Evolutionary conservation across 768 basidiomycete genomes (phyloP).

Genomic region (Trametes elegans): DNA sequence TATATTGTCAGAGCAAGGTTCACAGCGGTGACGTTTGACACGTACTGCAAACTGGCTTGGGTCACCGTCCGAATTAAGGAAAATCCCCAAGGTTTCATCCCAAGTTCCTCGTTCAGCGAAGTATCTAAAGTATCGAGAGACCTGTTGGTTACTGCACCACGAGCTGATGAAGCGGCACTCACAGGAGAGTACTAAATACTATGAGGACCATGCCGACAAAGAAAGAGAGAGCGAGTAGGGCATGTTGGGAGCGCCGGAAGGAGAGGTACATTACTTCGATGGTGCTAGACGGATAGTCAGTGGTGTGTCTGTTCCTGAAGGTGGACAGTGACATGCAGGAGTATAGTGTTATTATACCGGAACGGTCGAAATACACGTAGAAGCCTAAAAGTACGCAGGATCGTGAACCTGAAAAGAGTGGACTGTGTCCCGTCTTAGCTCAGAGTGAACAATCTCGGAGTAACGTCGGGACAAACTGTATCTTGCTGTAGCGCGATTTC

Average conservation of each 20-base stretch:
- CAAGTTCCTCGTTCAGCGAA: slow-evolving; percentile 90
- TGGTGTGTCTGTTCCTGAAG: neutral
- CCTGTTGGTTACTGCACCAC: too few relatives aligned
- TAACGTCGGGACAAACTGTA: slow-evolving; percentile 51
- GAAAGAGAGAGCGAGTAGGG: slow-evolving; percentile 81
- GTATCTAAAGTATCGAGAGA: slow-evolving; percentile 60
- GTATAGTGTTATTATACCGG: slow-evolving; percentile 76
- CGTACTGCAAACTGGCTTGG: slow-evolving; percentile 74
- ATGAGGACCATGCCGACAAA: slow-evolving; percentile 87
- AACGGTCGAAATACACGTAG: slow-evolving; percentile 89
- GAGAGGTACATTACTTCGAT: slow-evolving; percentile 94
- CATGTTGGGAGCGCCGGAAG: slow-evolving; percentile 81
- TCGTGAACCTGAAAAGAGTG: slow-evolving; percentile 86
- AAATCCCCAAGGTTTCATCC: slow-evolving; percentile 77
- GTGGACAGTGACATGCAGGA: slow-evolving; percentile 42
- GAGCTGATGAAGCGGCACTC: slow-evolving; percentile 28
- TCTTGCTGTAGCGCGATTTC: slow-evolving; percentile 83
- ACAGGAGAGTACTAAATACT: slow-evolving; percentile 85
- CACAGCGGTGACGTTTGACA: neutral
- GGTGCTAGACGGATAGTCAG: slow-evolving; percentile 44
- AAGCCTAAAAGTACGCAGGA: slow-evolving; percentile 85
- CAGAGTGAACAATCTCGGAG: neutral
- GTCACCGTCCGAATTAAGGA: slow-evolving; percentile 84
- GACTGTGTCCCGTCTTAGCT: slow-evolving; percentile 44
- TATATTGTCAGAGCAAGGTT: neutral